phyloP scores from a whole-genome alignment of 2,329 filamentous ascomycete genomes.

The Myriosclerotinia scirpicola region DNA sequence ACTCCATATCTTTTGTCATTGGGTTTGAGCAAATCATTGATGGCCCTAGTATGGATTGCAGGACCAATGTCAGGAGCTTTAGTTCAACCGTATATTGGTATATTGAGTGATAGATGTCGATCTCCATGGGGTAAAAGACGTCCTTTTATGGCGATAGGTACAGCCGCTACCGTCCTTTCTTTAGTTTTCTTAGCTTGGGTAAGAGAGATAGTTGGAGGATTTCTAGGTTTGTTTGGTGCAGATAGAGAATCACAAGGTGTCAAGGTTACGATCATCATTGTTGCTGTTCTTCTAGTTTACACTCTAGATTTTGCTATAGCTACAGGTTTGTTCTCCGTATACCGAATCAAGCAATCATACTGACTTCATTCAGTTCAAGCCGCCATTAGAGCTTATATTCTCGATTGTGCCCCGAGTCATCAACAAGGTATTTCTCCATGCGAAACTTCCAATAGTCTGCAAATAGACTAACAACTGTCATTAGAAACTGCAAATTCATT shows the following conservation, averaged over 20 bases:
- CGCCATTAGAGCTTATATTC: constrained; percentile 85
- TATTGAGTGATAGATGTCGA: constrained; percentile 76
- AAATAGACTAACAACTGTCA: constrained; percentile 2
- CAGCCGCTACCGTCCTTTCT: constrained; percentile 63
- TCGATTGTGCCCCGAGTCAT: constrained; percentile 87
- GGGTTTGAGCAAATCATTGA: constrained; percentile 77
- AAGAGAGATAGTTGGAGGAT: constrained; percentile 66
- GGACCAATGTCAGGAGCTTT: constrained; percentile 76
- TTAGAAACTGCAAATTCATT: constrained; percentile 77
- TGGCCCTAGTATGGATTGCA: constrained; percentile 83
- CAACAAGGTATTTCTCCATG: constrained; percentile 61
- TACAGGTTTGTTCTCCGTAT: constrained; percentile 57
- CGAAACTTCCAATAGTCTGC: background rate
- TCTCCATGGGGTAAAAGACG: constrained; percentile 74
- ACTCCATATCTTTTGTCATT: constrained; percentile 81
- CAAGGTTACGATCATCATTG: constrained; percentile 66
- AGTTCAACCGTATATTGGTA: constrained; percentile 80
- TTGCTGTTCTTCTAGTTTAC: constrained; percentile 85
- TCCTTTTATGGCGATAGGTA: constrained; percentile 76
- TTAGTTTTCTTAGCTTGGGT: constrained; percentile 74
- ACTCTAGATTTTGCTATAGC: constrained; percentile 94
- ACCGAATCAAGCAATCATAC: background rate
- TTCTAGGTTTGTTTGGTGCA: constrained; percentile 70
- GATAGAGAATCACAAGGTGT: constrained; percentile 64
- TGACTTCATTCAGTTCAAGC: constrained; percentile 67